These are phyloP conservation scores for Cokeromyces recurvatus DNA, from an alignment of 371 early-diverging fungal genomes.

Conservation along the genomic window DNA sequence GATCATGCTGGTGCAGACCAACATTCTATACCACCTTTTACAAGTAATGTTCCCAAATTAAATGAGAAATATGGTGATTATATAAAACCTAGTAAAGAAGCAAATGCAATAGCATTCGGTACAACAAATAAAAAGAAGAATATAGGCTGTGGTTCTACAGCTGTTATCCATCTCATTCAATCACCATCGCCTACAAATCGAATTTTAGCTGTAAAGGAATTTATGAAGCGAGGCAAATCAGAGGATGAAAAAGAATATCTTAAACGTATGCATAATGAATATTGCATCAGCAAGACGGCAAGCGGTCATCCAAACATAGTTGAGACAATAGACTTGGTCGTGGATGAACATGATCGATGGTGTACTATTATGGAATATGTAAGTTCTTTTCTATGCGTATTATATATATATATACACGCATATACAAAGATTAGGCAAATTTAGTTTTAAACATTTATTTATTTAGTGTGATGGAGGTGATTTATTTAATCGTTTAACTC, in stretches of 20 bases:
- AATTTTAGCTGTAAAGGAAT: slow-evolving; percentile 55
- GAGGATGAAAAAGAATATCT: slow-evolving; percentile 62
- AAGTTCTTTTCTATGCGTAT: slow-evolving; percentile 14
- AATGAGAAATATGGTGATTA: slow-evolving; percentile 24
- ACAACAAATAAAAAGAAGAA: slow-evolving; percentile 47
- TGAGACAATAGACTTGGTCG: slow-evolving; percentile 65
- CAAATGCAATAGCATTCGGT: slow-evolving; percentile 8
- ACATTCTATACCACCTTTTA: too few relatives aligned
- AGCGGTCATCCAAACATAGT: slow-evolving; percentile 66
- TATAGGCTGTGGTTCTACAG: slow-evolving; percentile 87
- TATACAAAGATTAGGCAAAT: neutral
- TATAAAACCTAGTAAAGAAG: slow-evolving; percentile 9
- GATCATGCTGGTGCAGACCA: too few relatives aligned
- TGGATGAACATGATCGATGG: slow-evolving; percentile 48
- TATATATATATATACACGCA: neutral
- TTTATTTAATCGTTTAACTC: slow-evolving; percentile 46
- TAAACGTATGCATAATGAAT: slow-evolving; percentile 68
- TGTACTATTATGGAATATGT: slow-evolving; percentile 70
- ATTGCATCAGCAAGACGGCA: slow-evolving; percentile 62
- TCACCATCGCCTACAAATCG: slow-evolving; percentile 22
- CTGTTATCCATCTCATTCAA: slow-evolving; percentile 83
- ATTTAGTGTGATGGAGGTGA: slow-evolving; percentile 62
- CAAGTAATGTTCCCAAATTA: slow-evolving; percentile 11
- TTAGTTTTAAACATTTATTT: neutral
- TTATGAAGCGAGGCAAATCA: slow-evolving; percentile 46